Percentiles rank a stretch among this genome's conserved stretches.
Evolutionary conservation across 768 basidiomycete genomes (phyloP).

Genomic region (Phaffia tasmanica): DNA sequence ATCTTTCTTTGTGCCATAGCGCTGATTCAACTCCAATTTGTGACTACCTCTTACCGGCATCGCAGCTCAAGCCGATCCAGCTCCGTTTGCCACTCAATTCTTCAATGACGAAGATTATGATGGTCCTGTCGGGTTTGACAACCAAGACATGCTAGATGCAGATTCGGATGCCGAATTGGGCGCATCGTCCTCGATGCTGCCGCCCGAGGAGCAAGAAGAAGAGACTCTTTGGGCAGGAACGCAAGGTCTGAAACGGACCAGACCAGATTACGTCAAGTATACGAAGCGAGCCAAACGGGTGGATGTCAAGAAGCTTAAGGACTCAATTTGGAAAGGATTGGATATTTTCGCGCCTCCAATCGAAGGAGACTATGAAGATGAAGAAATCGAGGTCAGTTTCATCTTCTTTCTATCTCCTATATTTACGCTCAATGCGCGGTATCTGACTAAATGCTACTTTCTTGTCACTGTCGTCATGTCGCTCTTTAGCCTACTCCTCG

Average conservation of each 20-base stretch:
- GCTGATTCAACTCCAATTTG: neutral
- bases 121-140: constrained; percentile 51
- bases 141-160: constrained; percentile 47
- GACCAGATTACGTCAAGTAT: constrained; percentile 83
- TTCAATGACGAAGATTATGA: constrained; percentile 81
- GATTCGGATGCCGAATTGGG: constrained; percentile 42
- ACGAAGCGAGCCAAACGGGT: constrained; percentile 92
- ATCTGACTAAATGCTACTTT: neutral
- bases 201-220: neutral
- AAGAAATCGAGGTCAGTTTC: constrained; percentile 15
- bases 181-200: constrained; percentile 4
- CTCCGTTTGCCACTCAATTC: constrained; percentile 91
- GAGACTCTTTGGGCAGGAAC: constrained; percentile 59
- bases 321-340: constrained; percentile 91
- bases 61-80: constrained; percentile 34
- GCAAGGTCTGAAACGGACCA: constrained; percentile 59
- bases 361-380: constrained; percentile 36
- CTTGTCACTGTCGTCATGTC: neutral
- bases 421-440: neutral
- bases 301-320: constrained; percentile 90
- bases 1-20: neutral
- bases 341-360: constrained; percentile 57
- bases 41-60: neutral
- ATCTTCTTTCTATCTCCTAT: neutral
- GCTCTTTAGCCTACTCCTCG: constrained; percentile 12